These are phyloP conservation scores for Eucalyptus dawsonii DNA, from an alignment of 345 rosid species.

Conservation along the genomic window DNA sequence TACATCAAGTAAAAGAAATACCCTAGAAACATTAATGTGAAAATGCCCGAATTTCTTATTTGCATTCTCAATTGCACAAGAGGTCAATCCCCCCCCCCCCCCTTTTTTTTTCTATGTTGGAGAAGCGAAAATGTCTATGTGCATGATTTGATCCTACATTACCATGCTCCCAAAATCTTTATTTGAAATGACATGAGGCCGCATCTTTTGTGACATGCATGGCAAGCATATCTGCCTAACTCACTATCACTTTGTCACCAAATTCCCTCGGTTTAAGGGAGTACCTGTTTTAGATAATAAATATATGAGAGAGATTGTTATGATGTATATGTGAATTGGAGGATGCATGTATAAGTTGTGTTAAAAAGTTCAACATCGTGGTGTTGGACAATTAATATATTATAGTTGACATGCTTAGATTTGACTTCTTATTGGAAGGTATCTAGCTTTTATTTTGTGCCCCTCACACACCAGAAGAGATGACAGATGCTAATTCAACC, in stretches of 20 bases:
- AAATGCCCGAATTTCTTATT: background rate
- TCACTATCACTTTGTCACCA: fast-evolving
- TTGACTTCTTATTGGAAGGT: too few relatives aligned
- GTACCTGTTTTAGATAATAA: background rate
- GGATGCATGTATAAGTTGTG: too few relatives aligned
- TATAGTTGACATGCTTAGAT: too few relatives aligned
- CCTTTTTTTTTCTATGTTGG: background rate
- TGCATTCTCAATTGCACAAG: background rate
- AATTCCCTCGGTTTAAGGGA: too few relatives aligned
- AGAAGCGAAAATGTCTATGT: background rate
- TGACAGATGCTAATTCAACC: background rate
- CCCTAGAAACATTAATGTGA: background rate
- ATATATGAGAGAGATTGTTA: too few relatives aligned
- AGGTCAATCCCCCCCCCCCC: background rate
- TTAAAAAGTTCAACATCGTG: too few relatives aligned
- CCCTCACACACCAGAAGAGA: too few relatives aligned
- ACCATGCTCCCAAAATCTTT: background rate
- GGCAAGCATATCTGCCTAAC: background rate
- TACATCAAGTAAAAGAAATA: background rate
- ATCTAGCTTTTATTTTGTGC: too few relatives aligned
- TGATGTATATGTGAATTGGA: too few relatives aligned
- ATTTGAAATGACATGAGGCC: background rate
- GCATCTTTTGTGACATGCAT: background rate
- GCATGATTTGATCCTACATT: background rate
- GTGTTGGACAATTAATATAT: too few relatives aligned